Evolutionary conservation across 805 yeast genomes (phyloP).

Genomic region (Saccharomycopsis javanensis): DNA sequence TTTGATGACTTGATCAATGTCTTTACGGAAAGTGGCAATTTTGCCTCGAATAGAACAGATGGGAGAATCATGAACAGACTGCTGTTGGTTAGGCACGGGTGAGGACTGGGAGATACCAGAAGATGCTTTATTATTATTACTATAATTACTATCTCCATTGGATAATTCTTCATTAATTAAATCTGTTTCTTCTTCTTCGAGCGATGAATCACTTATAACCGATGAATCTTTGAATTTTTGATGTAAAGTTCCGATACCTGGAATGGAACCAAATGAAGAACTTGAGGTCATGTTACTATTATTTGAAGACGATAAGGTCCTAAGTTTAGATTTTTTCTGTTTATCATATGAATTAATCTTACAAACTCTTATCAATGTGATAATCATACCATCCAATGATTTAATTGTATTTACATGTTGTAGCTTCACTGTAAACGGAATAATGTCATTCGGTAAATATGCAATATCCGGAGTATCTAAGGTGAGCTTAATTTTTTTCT

Average conservation of each 20-base stretch:
- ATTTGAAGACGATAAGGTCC: background rate
- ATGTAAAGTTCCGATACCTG: background rate
- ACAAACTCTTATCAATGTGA: slow-evolving; percentile 74
- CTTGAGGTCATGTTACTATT: background rate
- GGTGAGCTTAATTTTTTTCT: slow-evolving; percentile 25
- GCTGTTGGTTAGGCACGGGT: background rate
- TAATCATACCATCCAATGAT: slow-evolving; percentile 62
- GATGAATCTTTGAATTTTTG: background rate
- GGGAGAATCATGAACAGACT: slow-evolving; percentile 27
- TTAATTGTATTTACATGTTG: slow-evolving; percentile 63
- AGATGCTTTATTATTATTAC: background rate
- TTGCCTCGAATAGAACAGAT: slow-evolving; percentile 28
- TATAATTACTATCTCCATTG: background rate
- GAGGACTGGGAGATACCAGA: slow-evolving; percentile 23
- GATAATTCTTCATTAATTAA: background rate
- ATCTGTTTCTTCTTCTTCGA: background rate
- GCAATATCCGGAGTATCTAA: slow-evolving; percentile 54
- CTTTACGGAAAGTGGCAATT: slow-evolving; percentile 65
- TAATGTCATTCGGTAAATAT: slow-evolving; percentile 64
- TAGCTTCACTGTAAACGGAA: slow-evolving; percentile 60
- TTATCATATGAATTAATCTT: slow-evolving; percentile 33
- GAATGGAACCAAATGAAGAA: background rate
- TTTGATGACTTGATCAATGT: slow-evolving; percentile 62
- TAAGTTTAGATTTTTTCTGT: background rate
- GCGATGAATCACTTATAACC: background rate